Evolutionary conservation across 2,329 filamentous ascomycete genomes (phyloP), one percentile per base, ranked within the genome.

Genomic region (Calonectria naviculata): DNA sequence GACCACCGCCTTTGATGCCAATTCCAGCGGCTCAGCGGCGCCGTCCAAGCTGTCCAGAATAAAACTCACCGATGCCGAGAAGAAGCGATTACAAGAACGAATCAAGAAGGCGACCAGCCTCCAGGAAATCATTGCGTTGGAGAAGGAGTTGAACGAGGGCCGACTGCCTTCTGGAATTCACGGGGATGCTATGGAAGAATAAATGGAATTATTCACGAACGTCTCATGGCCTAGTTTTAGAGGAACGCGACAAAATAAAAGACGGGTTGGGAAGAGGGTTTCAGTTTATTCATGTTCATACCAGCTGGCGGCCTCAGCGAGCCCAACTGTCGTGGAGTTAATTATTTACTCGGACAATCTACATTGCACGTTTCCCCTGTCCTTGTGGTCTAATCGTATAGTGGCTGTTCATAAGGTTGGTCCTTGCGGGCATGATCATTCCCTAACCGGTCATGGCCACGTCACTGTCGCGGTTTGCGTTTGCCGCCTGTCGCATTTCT

Each of bases 61-160:
- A 78, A 94, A 95, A 84, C 87, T 98, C 76, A 98, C 95, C 5
- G 95, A 96, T 42, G 92, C 92, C 80, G 97, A 99, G 89, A 93
- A 93, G 87, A 93, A 93, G 87, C 90, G 91, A 74, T 90, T 98
- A 72, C 92, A 97, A 84, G 93, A 95, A 79, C 89, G 96, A 85
- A 97, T 99, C 83, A 92, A 92, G 83, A 94, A 94, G 79, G 96
- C 97, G 7, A 95, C 93, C 82, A 97, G 93, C 80, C 83, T 99
- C 79, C 93, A 95, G 76, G 97, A 98, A 85, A 97, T 99, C 81
- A 93, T 94, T 68, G 89, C 91, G 76, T 83, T 99, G 80, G 97
- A 99, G 87, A 97, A 96, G 86, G 94, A 97, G 83, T 85, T 98
- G 75, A 94, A 94, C 73, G 96, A 98, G 83, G 97, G 97, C 2